Evolutionary conservation across 1,139 yeast species (phyloP).

Genomic region (Suhomyces coccinellae): DNA sequence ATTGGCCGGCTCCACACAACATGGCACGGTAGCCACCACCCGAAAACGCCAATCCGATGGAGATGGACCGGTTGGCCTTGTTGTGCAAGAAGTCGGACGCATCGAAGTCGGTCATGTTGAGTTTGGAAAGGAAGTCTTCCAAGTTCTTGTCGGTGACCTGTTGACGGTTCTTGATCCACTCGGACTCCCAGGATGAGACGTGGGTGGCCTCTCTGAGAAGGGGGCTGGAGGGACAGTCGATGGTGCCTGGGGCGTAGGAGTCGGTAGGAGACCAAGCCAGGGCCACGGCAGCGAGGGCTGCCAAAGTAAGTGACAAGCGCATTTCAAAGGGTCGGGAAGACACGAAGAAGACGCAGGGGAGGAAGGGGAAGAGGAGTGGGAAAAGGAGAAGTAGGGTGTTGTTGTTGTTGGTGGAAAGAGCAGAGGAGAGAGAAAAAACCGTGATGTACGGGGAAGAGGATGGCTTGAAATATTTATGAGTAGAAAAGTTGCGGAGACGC

Average conservation of each 20-base stretch:
- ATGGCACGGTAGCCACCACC: slow-evolving; percentile 33
- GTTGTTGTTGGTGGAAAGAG: too few species aligned
- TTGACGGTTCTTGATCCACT: slow-evolving; percentile 23
- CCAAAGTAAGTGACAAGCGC: not conserved
- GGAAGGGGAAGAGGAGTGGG: not conserved
- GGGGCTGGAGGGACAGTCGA: slow-evolving; percentile 21
- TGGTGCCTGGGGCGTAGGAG: slow-evolving; percentile 26
- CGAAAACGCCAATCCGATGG: slow-evolving; percentile 27
- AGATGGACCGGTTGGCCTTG: slow-evolving; percentile 21
- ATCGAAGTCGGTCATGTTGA: slow-evolving; percentile 24
- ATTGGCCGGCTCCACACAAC: slow-evolving; percentile 29
- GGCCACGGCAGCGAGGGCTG: not conserved
- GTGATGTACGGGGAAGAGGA: too few species aligned
- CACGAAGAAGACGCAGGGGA: not conserved
- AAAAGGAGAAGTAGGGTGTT: not conserved
- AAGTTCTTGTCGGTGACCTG: slow-evolving; percentile 23
- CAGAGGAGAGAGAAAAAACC: too few species aligned
- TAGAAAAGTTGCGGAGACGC: too few species aligned
- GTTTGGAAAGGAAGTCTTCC: slow-evolving; percentile 20
- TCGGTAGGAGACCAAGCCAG: slow-evolving; percentile 23
- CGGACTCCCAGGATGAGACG: slow-evolving; percentile 19
- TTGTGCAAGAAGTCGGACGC: slow-evolving; percentile 21
- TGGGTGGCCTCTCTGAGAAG: slow-evolving; percentile 21
- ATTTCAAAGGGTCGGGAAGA: not conserved
- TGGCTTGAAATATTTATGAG: too few species aligned